Base-by-base conservation (phyloP, 257 asterid species). In the Rubia yunnanensis region DNA sequence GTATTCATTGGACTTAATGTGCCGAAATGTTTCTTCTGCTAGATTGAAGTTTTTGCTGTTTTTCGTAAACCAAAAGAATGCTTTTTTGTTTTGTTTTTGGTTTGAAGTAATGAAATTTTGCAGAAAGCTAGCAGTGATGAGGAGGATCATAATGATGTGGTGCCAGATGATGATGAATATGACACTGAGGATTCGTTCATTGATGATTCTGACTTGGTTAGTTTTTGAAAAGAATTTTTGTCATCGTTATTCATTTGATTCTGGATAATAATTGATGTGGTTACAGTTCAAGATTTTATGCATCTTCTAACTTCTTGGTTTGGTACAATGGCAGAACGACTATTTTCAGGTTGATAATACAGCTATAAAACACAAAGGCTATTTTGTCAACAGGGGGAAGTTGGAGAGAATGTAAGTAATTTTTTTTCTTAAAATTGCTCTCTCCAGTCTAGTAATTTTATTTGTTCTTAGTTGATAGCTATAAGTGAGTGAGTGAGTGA, bases 181-280 rank as follows among this genome's bases (percentile, higher is more conserved):
- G 99, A 94, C 74, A 94, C 99, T 0, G 94, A 85, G 46, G 99
- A 94, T 82, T 94, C 99, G 52, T 94, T 94, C 74, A 94, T 94
- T 54, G 99, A 90, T 63, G 99, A 94, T 76, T 76, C 97, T 64
- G 99, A 94, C 69, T 77, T 94, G 96, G 99, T 90, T 52, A 60
- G 92, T 73, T 56, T 38, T n/a, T 32, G 46, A 2, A 0, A 17
- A 54, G 57, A 2, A 0, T 28, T 60, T 39, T 49, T 49, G 20
- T 49, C 7, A 1, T 49, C 17, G 20, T 49, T 2, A 38, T 69
- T 35, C 20, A 18, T 38, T 24, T 22, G 46, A 34, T 35, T 36
- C 11, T 36, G 50, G 17, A 20, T 41, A 18, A 7, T 26, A 38
- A 38, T 57, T 64, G 17, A 22, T 54, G 24, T 53, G 49, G 17